A percentile compares a stretch with the other conserved stretches of the same genome.
phyloP scores from a whole-genome alignment of 2,329 filamentous ascomycete species.

The Epichloe scottii region DNA sequence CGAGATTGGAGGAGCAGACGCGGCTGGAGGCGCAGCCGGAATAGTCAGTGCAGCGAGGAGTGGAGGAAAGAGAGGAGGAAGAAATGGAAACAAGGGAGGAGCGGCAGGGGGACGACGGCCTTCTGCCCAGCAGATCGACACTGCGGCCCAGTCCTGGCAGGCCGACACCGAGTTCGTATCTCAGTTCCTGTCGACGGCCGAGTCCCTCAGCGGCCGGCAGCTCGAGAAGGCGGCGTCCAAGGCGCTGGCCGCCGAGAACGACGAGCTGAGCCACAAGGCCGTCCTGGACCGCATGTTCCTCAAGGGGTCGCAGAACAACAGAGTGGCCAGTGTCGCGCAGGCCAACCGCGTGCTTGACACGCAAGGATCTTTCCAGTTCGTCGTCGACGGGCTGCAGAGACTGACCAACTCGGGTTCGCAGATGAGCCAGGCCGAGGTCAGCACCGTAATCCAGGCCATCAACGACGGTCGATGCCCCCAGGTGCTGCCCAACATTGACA shows the following conservation, averaged over 20 bases:
- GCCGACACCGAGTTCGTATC: constrained; percentile 8
- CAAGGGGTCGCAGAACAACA: background rate
- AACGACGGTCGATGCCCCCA: constrained; percentile 6
- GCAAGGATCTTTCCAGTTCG: constrained; percentile 7
- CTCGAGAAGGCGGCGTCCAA: constrained; percentile 1
- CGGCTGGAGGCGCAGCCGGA: background rate
- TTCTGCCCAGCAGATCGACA: constrained; percentile 1
- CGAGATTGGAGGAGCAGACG: background rate
- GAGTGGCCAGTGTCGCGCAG: constrained; percentile 1
- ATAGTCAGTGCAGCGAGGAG: background rate
- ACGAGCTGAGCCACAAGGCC: constrained; percentile 10
- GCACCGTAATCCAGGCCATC: constrained; percentile 2
- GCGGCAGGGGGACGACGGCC: background rate
- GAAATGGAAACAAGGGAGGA: background rate
- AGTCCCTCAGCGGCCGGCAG: constrained; percentile 3
- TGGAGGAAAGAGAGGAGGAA: background rate
- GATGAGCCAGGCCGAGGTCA: constrained; percentile 4
- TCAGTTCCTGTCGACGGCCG: constrained; percentile 8
- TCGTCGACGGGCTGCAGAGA: constrained; percentile 5
- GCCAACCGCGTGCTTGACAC: constrained; percentile 6
- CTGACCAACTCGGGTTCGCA: constrained; percentile 2
- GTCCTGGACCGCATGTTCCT: constrained; percentile 7
- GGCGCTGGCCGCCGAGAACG: constrained; percentile 7
- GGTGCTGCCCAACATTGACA: background rate
- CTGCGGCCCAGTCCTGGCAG: constrained; percentile 5